A percentile compares a stretch with the other conserved stretches of the same genome.
These are phyloP conservation scores for Bacterosira constricta DNA, from an alignment of 108 stramenopile species.

Conservation along the genomic window DNA sequence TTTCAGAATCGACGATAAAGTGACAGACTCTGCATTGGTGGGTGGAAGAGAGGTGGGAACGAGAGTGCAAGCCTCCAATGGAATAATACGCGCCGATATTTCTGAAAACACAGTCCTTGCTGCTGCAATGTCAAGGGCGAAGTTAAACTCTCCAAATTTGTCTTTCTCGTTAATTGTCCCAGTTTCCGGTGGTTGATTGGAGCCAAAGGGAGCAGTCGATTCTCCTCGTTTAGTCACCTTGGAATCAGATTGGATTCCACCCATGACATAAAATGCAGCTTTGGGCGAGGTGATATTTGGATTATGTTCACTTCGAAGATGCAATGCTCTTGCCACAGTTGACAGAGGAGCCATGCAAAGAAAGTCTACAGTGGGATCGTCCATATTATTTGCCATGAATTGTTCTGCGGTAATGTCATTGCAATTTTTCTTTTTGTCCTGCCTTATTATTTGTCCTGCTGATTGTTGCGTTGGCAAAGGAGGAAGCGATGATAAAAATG, in stretches of 20 bases:
- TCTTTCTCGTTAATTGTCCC: neutral
- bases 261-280: conserved; percentile 34
- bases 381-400: conserved; percentile 18
- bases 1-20: neutral
- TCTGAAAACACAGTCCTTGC: conserved; percentile 8
- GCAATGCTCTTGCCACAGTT: conserved; percentile 18
- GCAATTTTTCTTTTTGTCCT: neutral
- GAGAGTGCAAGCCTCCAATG: conserved; percentile 41
- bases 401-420: conserved; percentile 15
- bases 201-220: conserved; percentile 42
- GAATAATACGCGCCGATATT: conserved; percentile 8
- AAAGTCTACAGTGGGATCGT: conserved; percentile 34
- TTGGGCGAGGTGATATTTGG: neutral
- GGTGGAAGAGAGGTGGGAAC: conserved; percentile 2
- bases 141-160: conserved; percentile 43
- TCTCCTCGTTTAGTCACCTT: conserved; percentile 23
- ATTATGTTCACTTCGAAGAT: neutral
- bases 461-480: neutral
- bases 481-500: conserved; percentile 39
- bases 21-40: neutral
- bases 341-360: conserved; percentile 39
- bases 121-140: conserved; percentile 32
- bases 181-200: neutral
- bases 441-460: neutral
- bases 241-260: conserved; percentile 36